These are phyloP conservation scores for Oryza punctata DNA, from an alignment of 176 grass and related monocot genomes.

Conservation along the genomic window DNA sequence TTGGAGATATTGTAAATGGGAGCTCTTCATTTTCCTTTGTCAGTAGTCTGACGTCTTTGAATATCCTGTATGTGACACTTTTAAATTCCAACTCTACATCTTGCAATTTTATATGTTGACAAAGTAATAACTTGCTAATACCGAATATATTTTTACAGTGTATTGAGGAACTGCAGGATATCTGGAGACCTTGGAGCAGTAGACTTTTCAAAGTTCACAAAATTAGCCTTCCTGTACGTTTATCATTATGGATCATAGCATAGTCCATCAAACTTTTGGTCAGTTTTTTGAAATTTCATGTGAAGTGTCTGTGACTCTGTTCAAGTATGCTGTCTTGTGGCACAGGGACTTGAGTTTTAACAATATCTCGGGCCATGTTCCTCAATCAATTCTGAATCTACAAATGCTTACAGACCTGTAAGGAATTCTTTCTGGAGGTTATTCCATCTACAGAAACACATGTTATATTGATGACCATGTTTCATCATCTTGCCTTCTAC, in stretches of 20 bases:
- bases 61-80: conserved; percentile 37
- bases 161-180: conserved; percentile 83
- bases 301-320: not conserved
- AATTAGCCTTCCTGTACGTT: conserved; percentile 53
- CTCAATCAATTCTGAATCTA: conserved; percentile 69
- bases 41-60: conserved; percentile 51
- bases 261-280: not conserved
- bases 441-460: not conserved
- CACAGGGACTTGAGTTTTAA: conserved; percentile 93
- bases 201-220: conserved; percentile 53
- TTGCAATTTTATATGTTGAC: not conserved
- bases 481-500: not conserved
- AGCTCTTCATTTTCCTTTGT: conserved; percentile 60
- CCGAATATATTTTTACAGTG: conserved; percentile 37
- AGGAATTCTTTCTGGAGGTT: conserved; percentile 34
- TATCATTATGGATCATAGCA: not conserved
- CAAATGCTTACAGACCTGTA: conserved; percentile 57
- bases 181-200: conserved; percentile 54
- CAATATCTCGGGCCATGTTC: conserved; percentile 81
- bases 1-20: conserved; percentile 64
- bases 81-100: not conserved
- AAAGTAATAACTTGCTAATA: not conserved
- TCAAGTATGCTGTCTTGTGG: not conserved
- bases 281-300: not conserved
- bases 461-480: not conserved